phyloP scores from a whole-genome alignment of 371 early-diverging fungal species.

The Mortierella sp. region DNA sequence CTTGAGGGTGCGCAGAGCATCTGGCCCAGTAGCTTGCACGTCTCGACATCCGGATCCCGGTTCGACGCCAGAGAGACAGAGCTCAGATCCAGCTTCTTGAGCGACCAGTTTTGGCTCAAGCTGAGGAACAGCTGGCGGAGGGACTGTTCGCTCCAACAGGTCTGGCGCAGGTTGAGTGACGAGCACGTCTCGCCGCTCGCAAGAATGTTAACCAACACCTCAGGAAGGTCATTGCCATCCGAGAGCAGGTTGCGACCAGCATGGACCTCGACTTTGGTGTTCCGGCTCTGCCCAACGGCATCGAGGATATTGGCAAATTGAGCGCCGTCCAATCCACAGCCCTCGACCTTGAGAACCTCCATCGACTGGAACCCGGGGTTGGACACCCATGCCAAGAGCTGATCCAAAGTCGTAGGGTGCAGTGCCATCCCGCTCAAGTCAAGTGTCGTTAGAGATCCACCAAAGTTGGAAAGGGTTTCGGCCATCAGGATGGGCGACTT shows the following conservation, averaged over 20 bases:
- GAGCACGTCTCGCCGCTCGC: conserved; percentile 26
- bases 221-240: conserved; percentile 44
- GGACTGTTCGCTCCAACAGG: conserved; percentile 44
- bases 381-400: conserved; percentile 36
- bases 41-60: conserved; percentile 54
- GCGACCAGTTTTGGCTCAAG: conserved; percentile 37
- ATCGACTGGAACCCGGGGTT: conserved; percentile 32
- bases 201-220: conserved; percentile 21
- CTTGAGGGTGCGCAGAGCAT: conserved; percentile 39
- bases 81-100: conserved; percentile 40
- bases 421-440: conserved; percentile 50
- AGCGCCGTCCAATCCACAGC: conserved; percentile 40
- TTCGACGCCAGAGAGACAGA: conserved; percentile 42
- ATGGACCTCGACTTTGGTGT: conserved; percentile 28
- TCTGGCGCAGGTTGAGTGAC: conserved; percentile 36
- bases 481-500: conserved; percentile 51
- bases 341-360: conserved; percentile 34
- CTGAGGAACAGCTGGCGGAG: conserved; percentile 42
- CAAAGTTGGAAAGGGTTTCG: conserved; percentile 34
- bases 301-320: conserved; percentile 44
- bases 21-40: conserved; percentile 41
- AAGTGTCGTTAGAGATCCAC: conserved; percentile 24
- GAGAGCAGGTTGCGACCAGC: conserved; percentile 47
- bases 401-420: conserved; percentile 38
- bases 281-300: conserved; percentile 36